These are phyloP conservation scores for Hyphochytrium catenoides DNA, from an alignment of 352 stramenopile species.

Conservation along the genomic window DNA sequence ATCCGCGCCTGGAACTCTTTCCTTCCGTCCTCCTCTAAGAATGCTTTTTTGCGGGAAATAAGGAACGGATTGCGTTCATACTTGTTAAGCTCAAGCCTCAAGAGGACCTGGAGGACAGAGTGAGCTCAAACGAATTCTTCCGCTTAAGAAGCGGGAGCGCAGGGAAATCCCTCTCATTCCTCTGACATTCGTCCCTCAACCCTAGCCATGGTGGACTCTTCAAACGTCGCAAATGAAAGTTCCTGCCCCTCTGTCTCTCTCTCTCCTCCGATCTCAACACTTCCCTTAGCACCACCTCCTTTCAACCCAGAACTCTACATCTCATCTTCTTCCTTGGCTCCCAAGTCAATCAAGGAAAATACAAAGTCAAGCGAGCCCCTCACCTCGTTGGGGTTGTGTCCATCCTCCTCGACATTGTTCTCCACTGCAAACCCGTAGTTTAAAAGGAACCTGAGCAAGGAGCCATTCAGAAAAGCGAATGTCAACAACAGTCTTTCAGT, in stretches of 20 bases:
- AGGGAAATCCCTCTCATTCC: conserved; percentile 9
- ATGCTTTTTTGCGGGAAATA: conserved; percentile 10
- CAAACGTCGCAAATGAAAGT: conserved; percentile 1
- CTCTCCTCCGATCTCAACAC: neutral
- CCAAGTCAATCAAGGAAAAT: no score
- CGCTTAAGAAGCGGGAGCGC: conserved; percentile 1
- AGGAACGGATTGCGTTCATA: conserved; percentile 19
- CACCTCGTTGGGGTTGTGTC: conserved; percentile 95
- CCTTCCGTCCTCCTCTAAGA: conserved; percentile 55
- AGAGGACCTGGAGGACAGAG: conserved; percentile 29
- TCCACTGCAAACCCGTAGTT: conserved; percentile 99
- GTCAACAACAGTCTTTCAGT: no score
- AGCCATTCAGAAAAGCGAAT: neutral
- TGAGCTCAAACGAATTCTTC: conserved; percentile 16
- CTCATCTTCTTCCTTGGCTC: no score
- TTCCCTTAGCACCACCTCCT: conserved; percentile 17
- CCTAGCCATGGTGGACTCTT: conserved; percentile 2
- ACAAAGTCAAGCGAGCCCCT: conserved; percentile 51
- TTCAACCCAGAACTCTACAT: no score
- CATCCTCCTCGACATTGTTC: conserved; percentile 91
- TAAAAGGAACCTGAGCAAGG: conserved; percentile 69
- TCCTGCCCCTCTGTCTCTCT: neutral
- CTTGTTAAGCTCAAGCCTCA: conserved; percentile 8
- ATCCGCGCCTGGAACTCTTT: conserved; percentile 60
- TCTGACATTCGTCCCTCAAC: neutral